phyloP scores from a whole-genome alignment of 768 basidiomycete species.

The Rhodocollybia butyracea region DNA sequence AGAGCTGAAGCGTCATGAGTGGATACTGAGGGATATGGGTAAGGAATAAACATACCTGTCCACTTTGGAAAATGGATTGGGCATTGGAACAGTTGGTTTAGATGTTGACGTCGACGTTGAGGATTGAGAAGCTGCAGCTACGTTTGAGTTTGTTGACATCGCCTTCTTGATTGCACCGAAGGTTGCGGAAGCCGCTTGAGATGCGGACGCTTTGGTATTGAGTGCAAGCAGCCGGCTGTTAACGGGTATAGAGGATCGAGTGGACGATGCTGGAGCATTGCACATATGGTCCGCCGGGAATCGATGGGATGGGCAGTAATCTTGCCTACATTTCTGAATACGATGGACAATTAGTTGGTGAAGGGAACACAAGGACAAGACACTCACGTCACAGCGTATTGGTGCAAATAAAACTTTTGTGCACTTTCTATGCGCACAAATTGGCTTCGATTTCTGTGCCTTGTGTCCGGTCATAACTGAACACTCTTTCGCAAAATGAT shows the following conservation, averaged over 20 bases:
- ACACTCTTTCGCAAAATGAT: slow-evolving; percentile 65
- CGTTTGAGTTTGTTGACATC: slow-evolving; percentile 21
- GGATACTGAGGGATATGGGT: slow-evolving; percentile 35
- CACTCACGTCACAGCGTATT: slow-evolving; percentile 70
- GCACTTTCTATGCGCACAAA: slow-evolving; percentile 61
- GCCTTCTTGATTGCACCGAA: slow-evolving; percentile 32
- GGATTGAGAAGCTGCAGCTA: slow-evolving; percentile 15
- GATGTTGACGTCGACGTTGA: slow-evolving; percentile 17
- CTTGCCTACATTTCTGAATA: slow-evolving; percentile 60
- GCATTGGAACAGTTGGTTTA: slow-evolving; percentile 14
- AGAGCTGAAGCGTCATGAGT: slow-evolving; percentile 66
- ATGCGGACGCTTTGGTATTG: slow-evolving; percentile 18
- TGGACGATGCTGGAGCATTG: slow-evolving; percentile 18
- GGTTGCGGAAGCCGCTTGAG: slow-evolving; percentile 28
- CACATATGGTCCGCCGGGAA: slow-evolving; percentile 75
- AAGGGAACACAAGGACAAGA: background rate
- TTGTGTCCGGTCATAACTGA: slow-evolving; percentile 65
- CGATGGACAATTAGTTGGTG: background rate
- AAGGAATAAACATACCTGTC: slow-evolving; percentile 60
- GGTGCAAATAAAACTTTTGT: slow-evolving; percentile 73
- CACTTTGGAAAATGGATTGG: slow-evolving; percentile 41
- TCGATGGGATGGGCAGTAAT: slow-evolving; percentile 78
- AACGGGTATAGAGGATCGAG: slow-evolving; percentile 30
- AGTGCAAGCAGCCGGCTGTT: slow-evolving; percentile 34
- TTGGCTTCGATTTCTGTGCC: slow-evolving; percentile 45